Evolutionary conservation across 305 asterid species (phyloP).

Genomic region (Solanum chacoense): DNA sequence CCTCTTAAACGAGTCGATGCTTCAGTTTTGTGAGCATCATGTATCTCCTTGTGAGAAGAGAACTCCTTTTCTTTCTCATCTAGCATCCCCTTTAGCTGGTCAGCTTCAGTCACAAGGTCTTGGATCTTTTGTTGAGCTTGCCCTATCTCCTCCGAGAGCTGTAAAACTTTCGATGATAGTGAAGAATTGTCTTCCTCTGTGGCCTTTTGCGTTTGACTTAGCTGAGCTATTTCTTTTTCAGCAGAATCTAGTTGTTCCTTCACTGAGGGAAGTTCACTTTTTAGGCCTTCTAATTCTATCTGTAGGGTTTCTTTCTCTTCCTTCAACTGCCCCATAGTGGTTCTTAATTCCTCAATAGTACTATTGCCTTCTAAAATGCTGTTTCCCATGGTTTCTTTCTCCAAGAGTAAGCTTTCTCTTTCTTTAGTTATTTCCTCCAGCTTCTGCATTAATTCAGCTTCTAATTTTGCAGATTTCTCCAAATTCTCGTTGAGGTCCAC

Average conservation of each 20-base stretch:
- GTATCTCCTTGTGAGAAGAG: conserved; percentile 44
- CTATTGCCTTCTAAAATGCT: conserved; percentile 19
- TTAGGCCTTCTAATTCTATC: conserved; percentile 15
- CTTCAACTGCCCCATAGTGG: conserved; percentile 1
- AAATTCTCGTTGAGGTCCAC: conserved; percentile 32
- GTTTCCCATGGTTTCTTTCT: conserved; percentile 13
- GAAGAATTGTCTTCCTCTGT: conserved; percentile 32
- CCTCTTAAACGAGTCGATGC: conserved; percentile 40
- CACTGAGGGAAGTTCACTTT: conserved; percentile 8
- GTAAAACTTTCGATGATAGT: conserved; percentile 23
- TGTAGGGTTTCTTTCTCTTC: conserved; percentile 19
- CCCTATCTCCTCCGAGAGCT: conserved; percentile 29
- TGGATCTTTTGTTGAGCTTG: conserved; percentile 28
- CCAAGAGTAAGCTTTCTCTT: conserved; percentile 9
- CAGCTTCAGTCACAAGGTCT: conserved; percentile 27
- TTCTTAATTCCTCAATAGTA: conserved; percentile 18
- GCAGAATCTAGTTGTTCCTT: conserved; percentile 26
- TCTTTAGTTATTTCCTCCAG: conserved; percentile 15
- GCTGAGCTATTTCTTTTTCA: conserved; percentile 26
- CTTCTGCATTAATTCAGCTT: conserved; percentile 28
- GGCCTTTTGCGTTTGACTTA: conserved; percentile 19
- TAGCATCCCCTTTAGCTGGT: conserved; percentile 30
- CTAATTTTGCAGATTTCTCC: conserved; percentile 24
- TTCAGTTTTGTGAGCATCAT: conserved; percentile 60
- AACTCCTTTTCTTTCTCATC: conserved; percentile 52